A percentile compares a stretch with the other conserved stretches of the same genome.
Conservation (phyloP, 78 protist genomes). For the Cyanophora paradoxa region DNA sequence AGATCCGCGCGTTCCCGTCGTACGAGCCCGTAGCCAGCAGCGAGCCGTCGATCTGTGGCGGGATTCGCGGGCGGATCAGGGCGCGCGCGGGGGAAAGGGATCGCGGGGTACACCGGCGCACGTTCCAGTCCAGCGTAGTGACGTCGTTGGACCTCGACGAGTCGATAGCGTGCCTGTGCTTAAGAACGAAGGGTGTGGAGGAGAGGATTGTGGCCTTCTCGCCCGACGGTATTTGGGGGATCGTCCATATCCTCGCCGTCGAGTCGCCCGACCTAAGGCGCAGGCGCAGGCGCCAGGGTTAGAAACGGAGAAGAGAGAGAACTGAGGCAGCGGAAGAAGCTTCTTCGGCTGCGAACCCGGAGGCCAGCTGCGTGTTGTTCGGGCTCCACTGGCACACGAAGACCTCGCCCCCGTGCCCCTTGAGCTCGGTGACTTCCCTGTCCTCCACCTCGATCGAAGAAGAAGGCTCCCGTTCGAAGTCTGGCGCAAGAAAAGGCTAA, state of each 20-base stretch:
- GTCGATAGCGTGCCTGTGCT: too few relatives aligned
- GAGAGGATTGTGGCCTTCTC: too few relatives aligned
- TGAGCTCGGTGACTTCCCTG: slow-evolving; percentile 28
- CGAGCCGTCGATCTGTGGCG: slow-evolving; percentile 63
- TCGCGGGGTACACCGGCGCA: too few relatives aligned
- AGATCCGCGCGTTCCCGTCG: slow-evolving; percentile 84
- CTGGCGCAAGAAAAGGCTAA: too few relatives aligned
- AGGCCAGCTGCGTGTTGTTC: slow-evolving; percentile 1
- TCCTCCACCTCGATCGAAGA: slow-evolving; percentile 36
- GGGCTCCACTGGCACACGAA: slow-evolving; percentile 76
- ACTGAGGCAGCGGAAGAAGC: too few relatives aligned
- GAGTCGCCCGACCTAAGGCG: slow-evolving; percentile 83
- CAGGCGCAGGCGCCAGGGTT: too few relatives aligned
- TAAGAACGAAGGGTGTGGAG: too few relatives aligned
- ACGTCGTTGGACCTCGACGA: slow-evolving; percentile 74
- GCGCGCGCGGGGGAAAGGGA: too few relatives aligned
- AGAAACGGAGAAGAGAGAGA: too few relatives aligned
- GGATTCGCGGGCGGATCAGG: not conserved
- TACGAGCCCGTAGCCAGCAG: slow-evolving; percentile 88
- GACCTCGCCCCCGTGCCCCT: slow-evolving; percentile 66
- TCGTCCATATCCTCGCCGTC: slow-evolving; percentile 82
- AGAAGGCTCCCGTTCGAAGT: too few relatives aligned
- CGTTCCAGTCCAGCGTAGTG: slow-evolving; percentile 84
- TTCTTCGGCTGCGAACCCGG: too few relatives aligned
- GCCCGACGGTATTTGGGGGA: not conserved